Conservation (phyloP, 768 basidiomycete genomes). For the Lyophyllum semitale region DNA sequence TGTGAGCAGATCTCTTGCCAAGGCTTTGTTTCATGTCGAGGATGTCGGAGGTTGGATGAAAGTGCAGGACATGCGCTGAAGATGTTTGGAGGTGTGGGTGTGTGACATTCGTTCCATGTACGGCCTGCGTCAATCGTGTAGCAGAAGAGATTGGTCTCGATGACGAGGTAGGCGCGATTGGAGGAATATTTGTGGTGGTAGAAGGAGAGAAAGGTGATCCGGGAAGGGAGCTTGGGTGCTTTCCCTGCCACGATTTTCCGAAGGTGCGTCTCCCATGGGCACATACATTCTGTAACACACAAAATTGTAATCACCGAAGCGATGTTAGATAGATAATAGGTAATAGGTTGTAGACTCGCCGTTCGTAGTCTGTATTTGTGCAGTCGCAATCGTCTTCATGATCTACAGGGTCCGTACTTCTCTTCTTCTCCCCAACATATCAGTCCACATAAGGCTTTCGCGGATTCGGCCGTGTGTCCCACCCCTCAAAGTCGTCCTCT, state of each 20-base stretch:
- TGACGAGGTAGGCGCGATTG: conserved; percentile 92
- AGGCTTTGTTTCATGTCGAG: conserved; percentile 79
- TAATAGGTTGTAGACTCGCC: conserved; percentile 45
- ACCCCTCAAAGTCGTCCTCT: conserved; percentile 80
- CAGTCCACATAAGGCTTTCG: conserved; percentile 84
- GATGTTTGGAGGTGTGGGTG: conserved; percentile 76
- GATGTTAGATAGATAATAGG: background rate
- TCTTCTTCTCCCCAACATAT: conserved; percentile 91
- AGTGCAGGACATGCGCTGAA: conserved; percentile 82
- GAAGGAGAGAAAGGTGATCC: conserved; percentile 72
- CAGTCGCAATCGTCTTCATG: conserved; percentile 86
- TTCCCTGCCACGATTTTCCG: too few relatives aligned
- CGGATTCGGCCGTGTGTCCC: conserved; percentile 79
- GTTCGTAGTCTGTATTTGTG: conserved; percentile 89
- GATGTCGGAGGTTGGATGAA: conserved; percentile 84
- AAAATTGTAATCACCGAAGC: conserved; percentile 83
- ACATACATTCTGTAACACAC: conserved; percentile 78
- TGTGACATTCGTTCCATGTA: conserved; percentile 58
- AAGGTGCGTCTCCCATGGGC: conserved; percentile 82
- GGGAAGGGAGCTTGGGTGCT: too few relatives aligned
- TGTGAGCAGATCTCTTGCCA: conserved; percentile 58
- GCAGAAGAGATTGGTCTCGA: conserved; percentile 58
- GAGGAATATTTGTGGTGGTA: conserved; percentile 80
- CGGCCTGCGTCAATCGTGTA: conserved; percentile 85
- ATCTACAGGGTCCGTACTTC: conserved; percentile 77